Evolutionary conservation across 2,329 filamentous ascomycete species (phyloP).

Genomic region (Microdochium paspali): DNA sequence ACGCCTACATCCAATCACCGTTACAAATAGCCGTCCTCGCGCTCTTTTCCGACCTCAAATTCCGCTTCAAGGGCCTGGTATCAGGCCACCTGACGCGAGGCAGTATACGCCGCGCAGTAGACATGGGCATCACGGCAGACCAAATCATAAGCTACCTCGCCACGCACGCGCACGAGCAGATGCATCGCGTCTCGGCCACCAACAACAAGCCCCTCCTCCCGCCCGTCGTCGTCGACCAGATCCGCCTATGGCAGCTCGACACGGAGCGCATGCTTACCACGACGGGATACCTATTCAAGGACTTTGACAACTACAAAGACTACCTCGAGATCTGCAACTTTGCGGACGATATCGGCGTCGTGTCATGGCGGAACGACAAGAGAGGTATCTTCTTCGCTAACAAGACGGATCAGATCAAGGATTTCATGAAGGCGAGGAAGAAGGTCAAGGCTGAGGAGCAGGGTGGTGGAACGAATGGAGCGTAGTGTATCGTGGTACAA

Average conservation of each 20-base stretch:
- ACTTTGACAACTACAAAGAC: constrained; percentile 65
- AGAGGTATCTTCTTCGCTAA: constrained; percentile 86
- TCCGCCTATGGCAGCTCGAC: constrained; percentile 94
- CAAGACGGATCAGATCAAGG: constrained; percentile 78
- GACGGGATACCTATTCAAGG: constrained; percentile 78
- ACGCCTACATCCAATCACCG: constrained; percentile 90
- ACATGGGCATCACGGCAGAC: constrained; percentile 83
- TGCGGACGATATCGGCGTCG: constrained; percentile 81
- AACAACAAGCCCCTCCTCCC: constrained; percentile 67
- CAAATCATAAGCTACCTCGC: constrained; percentile 92
- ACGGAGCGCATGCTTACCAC: constrained; percentile 87
- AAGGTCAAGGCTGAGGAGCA: constrained; percentile 10
- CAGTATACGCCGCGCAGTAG: constrained; percentile 79
- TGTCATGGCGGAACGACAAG: constrained; percentile 76
- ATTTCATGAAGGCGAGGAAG: constrained; percentile 52
- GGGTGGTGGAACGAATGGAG: neutral
- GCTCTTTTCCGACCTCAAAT: constrained; percentile 79
- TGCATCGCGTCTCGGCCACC: constrained; percentile 57
- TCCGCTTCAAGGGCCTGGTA: constrained; percentile 90
- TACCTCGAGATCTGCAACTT: constrained; percentile 66
- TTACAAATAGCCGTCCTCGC: constrained; percentile 90
- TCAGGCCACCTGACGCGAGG: constrained; percentile 83
- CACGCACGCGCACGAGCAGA: constrained; percentile 89
- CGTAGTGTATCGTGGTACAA: too few relatives aligned
- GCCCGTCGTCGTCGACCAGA: constrained; percentile 94